These are phyloP conservation scores for Cucurbita argyrosperma DNA, from an alignment of 306 rosid genomes.

Conservation along the genomic window DNA sequence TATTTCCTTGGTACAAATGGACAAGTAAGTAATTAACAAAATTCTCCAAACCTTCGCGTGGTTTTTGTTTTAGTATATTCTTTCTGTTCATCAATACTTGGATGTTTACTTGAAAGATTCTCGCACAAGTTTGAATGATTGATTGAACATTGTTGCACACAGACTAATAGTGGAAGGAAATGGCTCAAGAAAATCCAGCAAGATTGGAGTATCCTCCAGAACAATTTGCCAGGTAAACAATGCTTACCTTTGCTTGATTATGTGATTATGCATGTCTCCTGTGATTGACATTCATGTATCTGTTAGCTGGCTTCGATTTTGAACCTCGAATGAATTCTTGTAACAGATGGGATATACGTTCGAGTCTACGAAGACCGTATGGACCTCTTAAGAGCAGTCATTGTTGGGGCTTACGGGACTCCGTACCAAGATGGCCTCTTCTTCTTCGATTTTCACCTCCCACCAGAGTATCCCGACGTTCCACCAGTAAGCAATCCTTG, in stretches of 20 bases:
- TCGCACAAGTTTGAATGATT: background rate
- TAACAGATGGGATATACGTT: constrained; percentile 74
- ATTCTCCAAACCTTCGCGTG: background rate
- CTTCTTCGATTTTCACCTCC: constrained; percentile 97
- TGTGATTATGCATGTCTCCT: constrained; percentile 4
- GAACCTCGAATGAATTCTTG: constrained; percentile 4
- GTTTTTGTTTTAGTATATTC: background rate
- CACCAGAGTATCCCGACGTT: constrained; percentile 89
- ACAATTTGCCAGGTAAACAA: constrained; percentile 76
- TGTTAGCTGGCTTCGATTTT: constrained; percentile 10
- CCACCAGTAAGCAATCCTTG: constrained; percentile 67
- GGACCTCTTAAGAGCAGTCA: constrained; percentile 93
- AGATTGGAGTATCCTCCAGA: constrained; percentile 97
- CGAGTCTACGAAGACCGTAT: constrained; percentile 93
- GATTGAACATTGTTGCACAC: constrained; percentile 7
- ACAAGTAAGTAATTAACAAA: constrained; percentile 39
- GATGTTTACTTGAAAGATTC: background rate
- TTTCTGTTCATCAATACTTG: background rate
- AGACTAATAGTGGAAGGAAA: constrained; percentile 59
- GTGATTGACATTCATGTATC: constrained; percentile 7
- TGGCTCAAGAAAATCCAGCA: constrained; percentile 95
- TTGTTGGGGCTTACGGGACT: constrained; percentile 96
- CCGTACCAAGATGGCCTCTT: constrained; percentile 99
- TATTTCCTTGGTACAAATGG: constrained; percentile 65
- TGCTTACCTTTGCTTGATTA: background rate